Evolutionary conservation across 306 rosid species (phyloP).

Genomic region (Sphenostylis stenocarpa): DNA sequence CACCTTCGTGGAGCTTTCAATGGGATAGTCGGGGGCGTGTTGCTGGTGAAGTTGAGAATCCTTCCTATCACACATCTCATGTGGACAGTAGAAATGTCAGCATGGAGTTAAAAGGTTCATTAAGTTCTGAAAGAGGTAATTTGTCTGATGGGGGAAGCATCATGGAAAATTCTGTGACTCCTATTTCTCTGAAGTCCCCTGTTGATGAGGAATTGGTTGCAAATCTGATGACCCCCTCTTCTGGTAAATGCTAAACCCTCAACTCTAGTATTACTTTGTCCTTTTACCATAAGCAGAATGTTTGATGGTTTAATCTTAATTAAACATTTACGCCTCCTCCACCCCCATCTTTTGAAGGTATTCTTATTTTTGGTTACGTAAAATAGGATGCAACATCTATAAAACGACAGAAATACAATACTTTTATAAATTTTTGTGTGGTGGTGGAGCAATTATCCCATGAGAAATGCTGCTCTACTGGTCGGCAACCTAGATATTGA

Average conservation of each 20-base stretch:
- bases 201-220: constrained; percentile 49
- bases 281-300: not conserved
- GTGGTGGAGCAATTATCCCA: not conserved
- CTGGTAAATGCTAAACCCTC: constrained; percentile 50
- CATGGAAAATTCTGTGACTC: constrained; percentile 64
- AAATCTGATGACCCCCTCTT: constrained; percentile 65
- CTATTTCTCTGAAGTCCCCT: constrained; percentile 61
- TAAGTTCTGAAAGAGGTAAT: constrained; percentile 71
- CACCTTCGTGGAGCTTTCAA: constrained; percentile 69
- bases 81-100: constrained; percentile 62
- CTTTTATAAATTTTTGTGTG: not conserved
- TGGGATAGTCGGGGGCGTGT: constrained; percentile 65
- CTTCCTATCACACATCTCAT: constrained; percentile 43
- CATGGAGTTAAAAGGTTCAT: constrained; percentile 72
- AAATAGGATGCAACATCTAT: not conserved
- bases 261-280: not conserved
- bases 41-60: constrained; percentile 59
- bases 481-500: constrained; percentile 7
- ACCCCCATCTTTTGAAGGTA: not conserved
- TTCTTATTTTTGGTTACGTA: not conserved
- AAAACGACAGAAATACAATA: not conserved
- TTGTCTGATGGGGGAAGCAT: constrained; percentile 68
- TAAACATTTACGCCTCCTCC: not conserved
- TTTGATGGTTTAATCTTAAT: not conserved
- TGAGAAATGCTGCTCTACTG: not conserved